phyloP scores from a whole-genome alignment of 805 yeast species.

The Grigorovia jiainica region DNA sequence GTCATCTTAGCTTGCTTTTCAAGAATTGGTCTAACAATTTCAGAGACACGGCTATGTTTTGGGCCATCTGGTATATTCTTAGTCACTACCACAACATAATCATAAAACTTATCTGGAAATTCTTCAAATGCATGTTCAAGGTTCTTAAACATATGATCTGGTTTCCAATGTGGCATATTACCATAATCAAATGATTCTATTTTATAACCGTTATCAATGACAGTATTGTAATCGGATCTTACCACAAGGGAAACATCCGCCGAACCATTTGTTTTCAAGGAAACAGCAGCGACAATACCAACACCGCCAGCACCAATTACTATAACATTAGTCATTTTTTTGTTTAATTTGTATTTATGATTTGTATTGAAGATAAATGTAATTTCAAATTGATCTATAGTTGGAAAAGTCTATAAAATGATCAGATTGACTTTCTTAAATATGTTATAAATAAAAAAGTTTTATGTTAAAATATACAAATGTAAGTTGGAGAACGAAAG shows the following conservation, averaged over 20 bases:
- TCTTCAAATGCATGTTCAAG: slow-evolving; percentile 38
- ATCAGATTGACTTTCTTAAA: too few relatives aligned
- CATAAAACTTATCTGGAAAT: slow-evolving; percentile 33
- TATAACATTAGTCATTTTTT: slow-evolving; percentile 37
- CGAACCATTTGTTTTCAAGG: slow-evolving; percentile 40
- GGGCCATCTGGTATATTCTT: slow-evolving; percentile 62
- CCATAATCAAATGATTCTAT: slow-evolving; percentile 61
- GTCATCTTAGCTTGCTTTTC: slow-evolving; percentile 23
- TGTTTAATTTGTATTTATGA: too few relatives aligned
- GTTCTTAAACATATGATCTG: slow-evolving; percentile 40
- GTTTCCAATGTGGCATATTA: slow-evolving; percentile 42
- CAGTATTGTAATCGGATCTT: slow-evolving; percentile 53
- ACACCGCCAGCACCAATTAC: slow-evolving; percentile 82
- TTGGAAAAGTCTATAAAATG: too few relatives aligned
- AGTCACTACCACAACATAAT: slow-evolving; percentile 55
- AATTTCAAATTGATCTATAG: too few relatives aligned
- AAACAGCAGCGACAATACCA: slow-evolving; percentile 67
- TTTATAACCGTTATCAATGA: slow-evolving; percentile 43
- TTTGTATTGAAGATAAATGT: too few relatives aligned
- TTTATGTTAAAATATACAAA: too few relatives aligned
- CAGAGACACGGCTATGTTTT: slow-evolving; percentile 35
- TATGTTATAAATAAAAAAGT: too few relatives aligned
- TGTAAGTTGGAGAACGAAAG: too few relatives aligned
- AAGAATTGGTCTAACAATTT: slow-evolving; percentile 42
- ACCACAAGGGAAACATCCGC: slow-evolving; percentile 52